Conservation (phyloP, 495 filamentous ascomycete genomes). For the Penicillium parvum region DNA sequence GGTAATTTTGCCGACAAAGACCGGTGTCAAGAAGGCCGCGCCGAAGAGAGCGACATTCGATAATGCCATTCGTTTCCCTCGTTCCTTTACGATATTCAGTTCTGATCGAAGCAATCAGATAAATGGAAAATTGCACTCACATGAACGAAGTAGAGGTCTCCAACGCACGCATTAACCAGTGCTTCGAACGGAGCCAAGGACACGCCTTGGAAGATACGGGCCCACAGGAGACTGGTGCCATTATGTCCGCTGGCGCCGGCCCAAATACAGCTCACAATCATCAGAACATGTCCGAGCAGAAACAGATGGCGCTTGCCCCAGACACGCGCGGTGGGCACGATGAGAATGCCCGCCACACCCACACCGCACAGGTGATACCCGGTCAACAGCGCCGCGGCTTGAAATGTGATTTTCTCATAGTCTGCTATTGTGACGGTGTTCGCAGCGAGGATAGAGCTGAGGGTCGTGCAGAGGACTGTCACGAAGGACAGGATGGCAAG, state of each 20-base stretch:
- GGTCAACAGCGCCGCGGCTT: slow-evolving; percentile 72
- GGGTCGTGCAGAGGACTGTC: slow-evolving; percentile 73
- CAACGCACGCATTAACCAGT: slow-evolving; percentile 71
- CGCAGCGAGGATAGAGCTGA: slow-evolving; percentile 81
- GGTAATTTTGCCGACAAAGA: slow-evolving; percentile 83
- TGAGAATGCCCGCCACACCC: slow-evolving; percentile 72
- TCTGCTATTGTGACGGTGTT: slow-evolving; percentile 70
- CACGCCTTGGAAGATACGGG: slow-evolving; percentile 71
- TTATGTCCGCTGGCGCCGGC: slow-evolving; percentile 63
- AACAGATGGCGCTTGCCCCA: slow-evolving; percentile 92
- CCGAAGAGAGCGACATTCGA: slow-evolving; percentile 87
- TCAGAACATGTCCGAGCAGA: slow-evolving; percentile 68
- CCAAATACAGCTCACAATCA: slow-evolving; percentile 72
- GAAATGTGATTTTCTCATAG: slow-evolving; percentile 57
- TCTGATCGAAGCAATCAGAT: not conserved
- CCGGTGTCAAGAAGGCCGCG: slow-evolving; percentile 87
- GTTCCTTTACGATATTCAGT: slow-evolving; percentile 47
- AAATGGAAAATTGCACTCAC: slow-evolving; percentile 38
- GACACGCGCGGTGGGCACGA: slow-evolving; percentile 82
- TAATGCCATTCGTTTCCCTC: slow-evolving; percentile 85
- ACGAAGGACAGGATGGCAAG: slow-evolving; percentile 70
- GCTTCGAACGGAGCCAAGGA: slow-evolving; percentile 74
- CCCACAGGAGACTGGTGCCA: slow-evolving; percentile 68
- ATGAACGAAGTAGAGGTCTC: slow-evolving; percentile 74
- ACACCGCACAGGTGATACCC: slow-evolving; percentile 85